These are phyloP conservation scores for Syncephalastrum sp. DNA, from an alignment of 371 early-diverging fungal genomes.

Conservation along the genomic window DNA sequence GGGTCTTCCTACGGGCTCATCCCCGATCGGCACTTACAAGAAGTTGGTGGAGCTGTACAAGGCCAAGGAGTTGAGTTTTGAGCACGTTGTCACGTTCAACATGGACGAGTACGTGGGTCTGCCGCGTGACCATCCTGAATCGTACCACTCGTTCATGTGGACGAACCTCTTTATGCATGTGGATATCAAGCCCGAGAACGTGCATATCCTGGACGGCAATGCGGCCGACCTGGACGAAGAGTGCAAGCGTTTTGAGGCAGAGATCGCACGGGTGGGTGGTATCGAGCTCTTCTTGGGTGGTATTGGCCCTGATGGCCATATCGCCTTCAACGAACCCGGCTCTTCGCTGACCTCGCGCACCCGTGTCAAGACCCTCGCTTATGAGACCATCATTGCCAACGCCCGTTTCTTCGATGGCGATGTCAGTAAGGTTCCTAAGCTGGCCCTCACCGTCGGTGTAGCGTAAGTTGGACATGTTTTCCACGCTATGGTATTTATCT, in stretches of 20 bases:
- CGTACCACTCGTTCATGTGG: conserved; percentile 64
- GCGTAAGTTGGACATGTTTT: conserved; percentile 44
- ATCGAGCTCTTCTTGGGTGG: conserved; percentile 62
- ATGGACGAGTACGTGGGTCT: conserved; percentile 60
- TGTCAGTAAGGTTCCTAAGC: conserved; percentile 67
- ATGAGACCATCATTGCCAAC: conserved; percentile 73
- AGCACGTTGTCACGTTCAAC: conserved; percentile 60
- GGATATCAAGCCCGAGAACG: conserved; percentile 54
- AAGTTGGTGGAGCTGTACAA: conserved; percentile 46
- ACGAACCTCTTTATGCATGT: conserved; percentile 61
- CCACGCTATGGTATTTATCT: too few relatives aligned
- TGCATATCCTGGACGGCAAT: conserved; percentile 63
- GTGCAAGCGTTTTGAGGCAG: conserved; percentile 57
- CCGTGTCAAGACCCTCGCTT: conserved; percentile 70
- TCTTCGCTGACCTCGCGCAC: conserved; percentile 67
- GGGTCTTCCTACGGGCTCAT: conserved; percentile 77
- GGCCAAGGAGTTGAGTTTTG: conserved; percentile 55
- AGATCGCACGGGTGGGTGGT: conserved; percentile 58
- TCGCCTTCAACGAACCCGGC: conserved; percentile 75
- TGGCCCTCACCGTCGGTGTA: conserved; percentile 71
- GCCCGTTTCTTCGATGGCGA: conserved; percentile 73
- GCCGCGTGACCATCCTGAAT: conserved; percentile 59
- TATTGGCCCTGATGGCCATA: conserved; percentile 69
- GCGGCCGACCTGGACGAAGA: conserved; percentile 61
- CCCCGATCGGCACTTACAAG: conserved; percentile 46